Conservation (phyloP, 768 basidiomycete species). For the Tulasnella calospora region DNA sequence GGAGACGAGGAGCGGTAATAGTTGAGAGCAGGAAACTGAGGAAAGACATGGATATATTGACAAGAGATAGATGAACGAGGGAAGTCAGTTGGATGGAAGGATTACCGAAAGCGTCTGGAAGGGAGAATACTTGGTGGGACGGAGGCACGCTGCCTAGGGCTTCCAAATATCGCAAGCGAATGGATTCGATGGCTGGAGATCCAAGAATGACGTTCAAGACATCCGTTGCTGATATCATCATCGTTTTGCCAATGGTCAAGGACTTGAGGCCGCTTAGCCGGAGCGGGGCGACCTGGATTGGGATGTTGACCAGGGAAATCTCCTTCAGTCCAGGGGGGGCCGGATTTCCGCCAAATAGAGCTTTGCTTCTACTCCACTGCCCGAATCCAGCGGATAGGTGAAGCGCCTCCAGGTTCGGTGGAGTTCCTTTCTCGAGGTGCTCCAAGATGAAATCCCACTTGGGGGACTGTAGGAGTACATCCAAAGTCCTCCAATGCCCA, state of each 20-base stretch:
- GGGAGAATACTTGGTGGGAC: not conserved
- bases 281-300: not conserved
- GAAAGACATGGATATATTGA: not conserved
- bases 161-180: not conserved
- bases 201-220: not conserved
- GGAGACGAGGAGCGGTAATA: not conserved
- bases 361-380: too few species aligned
- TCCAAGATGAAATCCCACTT: not conserved
- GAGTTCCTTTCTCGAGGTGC: not conserved
- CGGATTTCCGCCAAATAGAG: not conserved
- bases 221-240: not conserved
- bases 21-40: not conserved
- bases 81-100: not conserved
- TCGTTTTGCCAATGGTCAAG: not conserved
- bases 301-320: not conserved
- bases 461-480: not conserved
- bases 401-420: not conserved
- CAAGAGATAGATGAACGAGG: not conserved
- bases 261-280: not conserved
- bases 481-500: not conserved
- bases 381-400: not conserved
- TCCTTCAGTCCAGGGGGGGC: not conserved
- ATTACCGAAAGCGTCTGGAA: not conserved
- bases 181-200: not conserved
- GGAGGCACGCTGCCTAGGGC: not conserved